Evolutionary conservation across 1,284 basidiomycete species (phyloP).

Genomic region (Vanrija humicola): DNA sequence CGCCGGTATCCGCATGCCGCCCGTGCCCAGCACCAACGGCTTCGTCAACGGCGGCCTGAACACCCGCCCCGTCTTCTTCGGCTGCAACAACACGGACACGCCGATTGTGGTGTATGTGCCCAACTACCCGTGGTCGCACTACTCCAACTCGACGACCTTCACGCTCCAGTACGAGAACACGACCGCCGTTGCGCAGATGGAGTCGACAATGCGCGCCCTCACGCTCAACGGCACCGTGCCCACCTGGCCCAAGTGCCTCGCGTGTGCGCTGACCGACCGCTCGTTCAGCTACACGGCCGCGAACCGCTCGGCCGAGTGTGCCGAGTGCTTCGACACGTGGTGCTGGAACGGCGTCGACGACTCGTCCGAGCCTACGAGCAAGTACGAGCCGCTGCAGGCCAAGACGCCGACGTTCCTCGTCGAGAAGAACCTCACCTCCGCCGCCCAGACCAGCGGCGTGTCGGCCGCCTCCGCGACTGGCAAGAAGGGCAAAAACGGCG

Average conservation of each 20-base stretch:
- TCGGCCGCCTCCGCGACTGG: not conserved
- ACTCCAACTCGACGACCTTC: constrained; percentile 47
- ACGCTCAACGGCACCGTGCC: constrained; percentile 43
- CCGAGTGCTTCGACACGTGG: constrained; percentile 45
- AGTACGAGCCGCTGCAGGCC: constrained; percentile 22
- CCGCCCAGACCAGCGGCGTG: constrained; percentile 2
- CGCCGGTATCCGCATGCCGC: constrained; percentile 43
- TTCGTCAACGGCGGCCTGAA: constrained; percentile 55
- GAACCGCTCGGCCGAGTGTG: constrained; percentile 39
- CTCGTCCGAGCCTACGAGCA: constrained; percentile 14
- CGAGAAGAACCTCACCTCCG: constrained; percentile 14
- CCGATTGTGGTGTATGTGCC: constrained; percentile 52
- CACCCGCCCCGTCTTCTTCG: constrained; percentile 51
- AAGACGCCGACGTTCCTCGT: constrained; percentile 28
- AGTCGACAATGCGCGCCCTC: constrained; percentile 35
- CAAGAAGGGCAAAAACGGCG: not conserved
- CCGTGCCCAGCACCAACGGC: constrained; percentile 50
- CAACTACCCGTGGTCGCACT: constrained; percentile 51
- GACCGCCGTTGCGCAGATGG: constrained; percentile 34
- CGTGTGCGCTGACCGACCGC: constrained; percentile 51
- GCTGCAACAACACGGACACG: constrained; percentile 47
- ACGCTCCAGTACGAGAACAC: constrained; percentile 48
- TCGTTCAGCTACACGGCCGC: constrained; percentile 33
- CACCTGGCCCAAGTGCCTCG: constrained; percentile 48
- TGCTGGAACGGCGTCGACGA: constrained; percentile 45